Base-by-base conservation (phyloP, 148 eudicot species). In the Rhododendron ovatum region DNA sequence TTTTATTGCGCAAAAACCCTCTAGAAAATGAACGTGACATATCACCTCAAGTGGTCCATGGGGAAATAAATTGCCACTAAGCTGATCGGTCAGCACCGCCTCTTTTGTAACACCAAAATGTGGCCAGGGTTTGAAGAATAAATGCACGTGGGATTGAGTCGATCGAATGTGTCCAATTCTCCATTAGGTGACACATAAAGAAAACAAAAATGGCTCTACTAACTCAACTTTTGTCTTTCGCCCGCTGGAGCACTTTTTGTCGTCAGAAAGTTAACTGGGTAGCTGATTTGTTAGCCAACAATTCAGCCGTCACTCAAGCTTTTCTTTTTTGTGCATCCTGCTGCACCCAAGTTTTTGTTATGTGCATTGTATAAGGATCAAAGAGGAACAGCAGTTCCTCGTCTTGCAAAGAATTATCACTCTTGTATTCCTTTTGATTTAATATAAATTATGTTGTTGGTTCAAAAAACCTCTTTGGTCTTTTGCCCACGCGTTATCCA, bases 401-500 rank as follows among this genome's bases (percentile, higher is more conserved):
- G 1, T 41, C 6, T 41, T 41, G 45, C 6, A 41, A 41, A 1
- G 45, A 41, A 6, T 7, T 41, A 41, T 41, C 45, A 5, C 7
- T 41, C 43, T 39, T 39, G 7, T 41, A 41, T 7, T 41, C 45
- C 6, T 6, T 41, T 41, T 41, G 7, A 41, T 0, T 41, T 6
- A 41, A 41, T 5, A 41, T 41, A 41, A 41, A 41, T 41, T 41
- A 41, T 41, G 45, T 1, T 41, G 7, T 41, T 41, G 45, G 45
- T 41, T 41, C 0, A 41, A 41, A 41, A 41, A 41, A 41, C 5
- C 43, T 43, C 33, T 39, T 53, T 57, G 43, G 12, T 61, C 77
- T 77, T 85, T 80, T 61, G 82, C 76, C 84, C 84, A 86, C 85
- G 74, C 53, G 69, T 24, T 82, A 22, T 69, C 53, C 88, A 74